phyloP scores from a whole-genome alignment of 371 early-diverging fungal genomes.

The Basidiobolus meristosporus region DNA sequence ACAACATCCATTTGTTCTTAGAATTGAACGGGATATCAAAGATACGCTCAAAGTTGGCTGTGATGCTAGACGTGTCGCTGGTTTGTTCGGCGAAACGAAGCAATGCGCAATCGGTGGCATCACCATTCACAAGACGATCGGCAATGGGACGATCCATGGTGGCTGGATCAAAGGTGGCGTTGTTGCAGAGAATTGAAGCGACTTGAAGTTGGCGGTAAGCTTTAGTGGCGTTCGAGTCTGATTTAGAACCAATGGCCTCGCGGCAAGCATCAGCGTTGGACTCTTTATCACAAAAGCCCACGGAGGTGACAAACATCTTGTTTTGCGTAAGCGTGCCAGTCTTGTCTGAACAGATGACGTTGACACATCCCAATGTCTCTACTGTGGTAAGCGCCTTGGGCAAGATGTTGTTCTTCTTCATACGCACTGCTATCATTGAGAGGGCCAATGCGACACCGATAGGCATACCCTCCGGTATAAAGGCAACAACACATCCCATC shows the following conservation, averaged over 20 bases:
- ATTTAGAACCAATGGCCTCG: too few relatives aligned
- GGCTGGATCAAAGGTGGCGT: conserved; percentile 26
- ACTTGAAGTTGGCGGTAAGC: too few relatives aligned
- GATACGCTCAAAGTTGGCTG: too few relatives aligned
- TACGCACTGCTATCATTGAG: conserved; percentile 10
- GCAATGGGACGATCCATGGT: conserved; percentile 15
- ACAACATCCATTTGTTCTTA: too few relatives aligned
- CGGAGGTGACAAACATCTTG: conserved; percentile 29
- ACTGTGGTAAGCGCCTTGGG: conserved; percentile 38
- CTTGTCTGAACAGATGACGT: conserved; percentile 43
- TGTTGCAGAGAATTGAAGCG: conserved; percentile 46
- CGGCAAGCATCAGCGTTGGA: too few relatives aligned
- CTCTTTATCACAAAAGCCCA: too few relatives aligned
- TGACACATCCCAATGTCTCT: conserved; percentile 46
- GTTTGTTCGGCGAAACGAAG: conserved; percentile 26
- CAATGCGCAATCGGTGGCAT: conserved; percentile 60
- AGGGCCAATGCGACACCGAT: conserved; percentile 3
- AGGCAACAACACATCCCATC: too few relatives aligned
- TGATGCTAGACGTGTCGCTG: too few relatives aligned
- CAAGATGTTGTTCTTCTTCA: conserved; percentile 25
- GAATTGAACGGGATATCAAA: too few relatives aligned
- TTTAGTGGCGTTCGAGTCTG: too few relatives aligned
- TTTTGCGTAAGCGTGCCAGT: conserved; percentile 52
- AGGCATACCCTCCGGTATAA: too few relatives aligned
- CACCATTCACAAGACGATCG: conserved; percentile 35